A percentile compares a stretch with the other conserved stretches of the same genome.
Conservation (phyloP, 257 asterid genomes). For the Penstemon barbatus region DNA sequence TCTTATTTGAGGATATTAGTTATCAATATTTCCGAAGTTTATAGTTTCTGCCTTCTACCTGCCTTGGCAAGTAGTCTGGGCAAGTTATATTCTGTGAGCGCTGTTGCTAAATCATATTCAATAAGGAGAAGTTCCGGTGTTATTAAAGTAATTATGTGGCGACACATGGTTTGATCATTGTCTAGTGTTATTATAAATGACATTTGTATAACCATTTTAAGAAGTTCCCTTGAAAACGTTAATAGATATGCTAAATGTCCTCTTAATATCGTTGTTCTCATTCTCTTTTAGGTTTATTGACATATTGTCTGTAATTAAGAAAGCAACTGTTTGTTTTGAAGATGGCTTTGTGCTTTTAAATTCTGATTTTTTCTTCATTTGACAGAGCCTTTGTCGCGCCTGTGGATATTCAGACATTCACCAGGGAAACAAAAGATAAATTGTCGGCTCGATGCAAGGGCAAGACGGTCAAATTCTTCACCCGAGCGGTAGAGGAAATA, state of each 20-base stretch:
- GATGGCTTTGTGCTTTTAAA: neutral
- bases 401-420: conserved; percentile 76
- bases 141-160: neutral
- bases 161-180: conserved; percentile 16
- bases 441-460: conserved; percentile 68
- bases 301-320: conserved; percentile 1
- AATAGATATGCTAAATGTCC: neutral
- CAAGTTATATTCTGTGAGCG: conserved; percentile 1
- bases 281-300: conserved; percentile 4
- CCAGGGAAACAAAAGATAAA: conserved; percentile 62
- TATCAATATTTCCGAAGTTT: neutral
- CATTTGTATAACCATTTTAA: conserved; percentile 17
- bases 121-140: neutral
- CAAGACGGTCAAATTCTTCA: conserved; percentile 59
- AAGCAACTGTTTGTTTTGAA: neutral
- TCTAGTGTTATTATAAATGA: conserved; percentile 2
- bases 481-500: conserved; percentile 79
- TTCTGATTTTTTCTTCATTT: conserved; percentile 28
- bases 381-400: conserved; percentile 92
- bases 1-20: neutral
- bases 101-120: conserved; percentile 18
- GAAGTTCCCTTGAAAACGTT: conserved; percentile 17
- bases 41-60: neutral
- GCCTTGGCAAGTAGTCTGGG: neutral
- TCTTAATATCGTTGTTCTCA: conserved; percentile 12